phyloP scores from a whole-genome alignment of 2,329 filamentous ascomycete species.

The Xylariaceae sp. region DNA sequence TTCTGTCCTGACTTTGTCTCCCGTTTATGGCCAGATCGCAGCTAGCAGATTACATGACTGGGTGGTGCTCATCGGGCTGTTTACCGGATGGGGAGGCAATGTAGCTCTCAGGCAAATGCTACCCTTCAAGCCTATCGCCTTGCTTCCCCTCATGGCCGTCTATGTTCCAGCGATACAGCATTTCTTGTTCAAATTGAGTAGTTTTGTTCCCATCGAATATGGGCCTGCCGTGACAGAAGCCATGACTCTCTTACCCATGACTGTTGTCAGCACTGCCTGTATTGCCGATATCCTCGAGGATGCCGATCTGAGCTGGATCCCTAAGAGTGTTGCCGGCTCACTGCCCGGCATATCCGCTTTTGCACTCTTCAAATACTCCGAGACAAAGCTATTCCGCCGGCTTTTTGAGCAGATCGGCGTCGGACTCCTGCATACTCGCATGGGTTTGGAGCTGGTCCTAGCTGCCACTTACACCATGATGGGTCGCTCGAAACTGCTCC shows the following conservation, averaged over 20 bases:
- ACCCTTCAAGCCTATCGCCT: constrained; percentile 46
- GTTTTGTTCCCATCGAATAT: constrained; percentile 60
- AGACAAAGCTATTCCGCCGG: constrained; percentile 39
- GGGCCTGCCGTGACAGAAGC: constrained; percentile 76
- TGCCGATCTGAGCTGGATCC: constrained; percentile 54
- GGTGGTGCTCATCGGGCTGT: constrained; percentile 63
- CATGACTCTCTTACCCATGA: constrained; percentile 68
- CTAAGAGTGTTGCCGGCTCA: constrained; percentile 59
- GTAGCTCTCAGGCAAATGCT: constrained; percentile 50
- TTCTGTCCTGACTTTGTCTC: constrained; percentile 75
- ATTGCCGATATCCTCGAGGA: constrained; percentile 64
- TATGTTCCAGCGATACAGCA: constrained; percentile 74
- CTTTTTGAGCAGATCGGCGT: constrained; percentile 56
- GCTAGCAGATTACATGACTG: constrained; percentile 68
- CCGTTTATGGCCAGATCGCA: constrained; percentile 85
- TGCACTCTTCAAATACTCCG: constrained; percentile 57
- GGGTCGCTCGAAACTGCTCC: constrained; percentile 65
- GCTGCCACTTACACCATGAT: constrained; percentile 63
- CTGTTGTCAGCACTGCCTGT: constrained; percentile 61
- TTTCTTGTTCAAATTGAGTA: constrained; percentile 66
- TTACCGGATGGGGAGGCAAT: constrained; percentile 71
- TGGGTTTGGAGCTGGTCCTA: constrained; percentile 69
- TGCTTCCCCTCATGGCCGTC: constrained; percentile 71
- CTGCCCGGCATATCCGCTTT: constrained; percentile 66
- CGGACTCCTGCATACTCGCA: constrained; percentile 63